Evolutionary conservation across 2,329 filamentous ascomycete species (phyloP), one percentile per base, ranked within the genome.

Genomic region (Talaromyces atroroseus): DNA sequence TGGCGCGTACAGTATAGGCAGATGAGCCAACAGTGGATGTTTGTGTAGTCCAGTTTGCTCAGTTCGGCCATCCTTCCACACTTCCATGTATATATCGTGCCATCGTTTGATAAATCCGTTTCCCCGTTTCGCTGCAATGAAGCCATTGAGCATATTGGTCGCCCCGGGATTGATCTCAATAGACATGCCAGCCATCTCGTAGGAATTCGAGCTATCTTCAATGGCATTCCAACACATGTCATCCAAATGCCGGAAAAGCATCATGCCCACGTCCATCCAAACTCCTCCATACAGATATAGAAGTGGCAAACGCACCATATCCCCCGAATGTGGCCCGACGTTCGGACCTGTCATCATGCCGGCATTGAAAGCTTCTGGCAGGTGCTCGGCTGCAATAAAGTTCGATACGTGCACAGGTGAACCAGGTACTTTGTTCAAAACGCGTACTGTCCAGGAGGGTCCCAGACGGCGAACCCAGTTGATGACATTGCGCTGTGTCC

Each of bases 281-380:
- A 69, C 71, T 21, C 75, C 74, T 6, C 74, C 75, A 52, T 75
- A 70, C 16, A 62, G 58, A 50, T 67, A 68, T 14, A 78, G 58
- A 5, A 70, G 64, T n/a, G 74, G 71, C 5, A 78, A 67, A 0
- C 79, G 74, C 5, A 81, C 65, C 0, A 81, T 67, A 52, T 82
- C 80, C 2, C 76, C 75, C 0, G 70, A 72, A 58, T 82, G 79
- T 1, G 69, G 70, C 1, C 74, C 77, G 1, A 69, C 66, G 52
- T 72, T 71, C 0, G 72, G 71, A 0, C 78, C 77, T 12, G 71
- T 68, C 74, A 80, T 80, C 0, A 68, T 74, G 40, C 68, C 63
- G 10, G 74, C 67, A 26, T 75, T 70, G 54, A 79, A 76, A 0
- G 73, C 63, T 14, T 74, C 70, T 0, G 78, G 71, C 38, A 77